Evolutionary conservation across 2,329 filamentous ascomycete species (phyloP).

Genomic region (Neonectria magnoliae): DNA sequence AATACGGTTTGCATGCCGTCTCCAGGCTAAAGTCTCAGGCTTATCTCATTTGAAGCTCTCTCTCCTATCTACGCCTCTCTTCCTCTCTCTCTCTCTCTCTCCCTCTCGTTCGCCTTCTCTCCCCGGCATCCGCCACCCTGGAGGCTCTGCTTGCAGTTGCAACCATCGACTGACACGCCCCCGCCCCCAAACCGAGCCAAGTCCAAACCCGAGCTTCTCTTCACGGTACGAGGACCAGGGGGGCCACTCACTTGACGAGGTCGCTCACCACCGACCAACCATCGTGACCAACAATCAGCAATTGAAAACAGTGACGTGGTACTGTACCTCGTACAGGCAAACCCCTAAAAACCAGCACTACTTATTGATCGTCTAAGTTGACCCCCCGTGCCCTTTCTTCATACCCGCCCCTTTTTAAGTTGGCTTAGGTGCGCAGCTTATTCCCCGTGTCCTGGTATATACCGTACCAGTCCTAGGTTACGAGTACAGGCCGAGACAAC

Average conservation of each 20-base stretch:
- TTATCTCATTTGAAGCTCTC: slow-evolving; percentile 1
- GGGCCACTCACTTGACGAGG: background rate
- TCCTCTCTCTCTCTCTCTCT: too few species aligned
- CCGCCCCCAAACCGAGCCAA: background rate
- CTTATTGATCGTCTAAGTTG: slow-evolving; percentile 1
- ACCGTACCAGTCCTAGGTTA: background rate
- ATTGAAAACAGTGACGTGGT: slow-evolving; percentile 18
- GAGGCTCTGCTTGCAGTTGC: slow-evolving; percentile 23
- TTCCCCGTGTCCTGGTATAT: background rate
- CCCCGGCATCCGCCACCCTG: slow-evolving; percentile 8
- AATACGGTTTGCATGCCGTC: background rate
- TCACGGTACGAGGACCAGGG: background rate
- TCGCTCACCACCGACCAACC: slow-evolving; percentile 6
- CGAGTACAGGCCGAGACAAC: slow-evolving; percentile 26
- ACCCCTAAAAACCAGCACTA: background rate
- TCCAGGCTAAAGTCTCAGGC: background rate
- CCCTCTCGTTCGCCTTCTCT: too few species aligned
- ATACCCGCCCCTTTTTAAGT: background rate
- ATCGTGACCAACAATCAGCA: slow-evolving; percentile 4
- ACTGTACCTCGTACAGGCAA: slow-evolving; percentile 14
- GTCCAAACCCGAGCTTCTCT: background rate
- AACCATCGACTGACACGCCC: background rate
- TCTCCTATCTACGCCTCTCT: too few species aligned
- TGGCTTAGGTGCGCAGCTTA: background rate
- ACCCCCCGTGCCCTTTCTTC: background rate